Evolutionary conservation across 331 rosid species (phyloP), one percentile per base, ranked within the genome.

Genomic region (Acacia pycnantha): DNA sequence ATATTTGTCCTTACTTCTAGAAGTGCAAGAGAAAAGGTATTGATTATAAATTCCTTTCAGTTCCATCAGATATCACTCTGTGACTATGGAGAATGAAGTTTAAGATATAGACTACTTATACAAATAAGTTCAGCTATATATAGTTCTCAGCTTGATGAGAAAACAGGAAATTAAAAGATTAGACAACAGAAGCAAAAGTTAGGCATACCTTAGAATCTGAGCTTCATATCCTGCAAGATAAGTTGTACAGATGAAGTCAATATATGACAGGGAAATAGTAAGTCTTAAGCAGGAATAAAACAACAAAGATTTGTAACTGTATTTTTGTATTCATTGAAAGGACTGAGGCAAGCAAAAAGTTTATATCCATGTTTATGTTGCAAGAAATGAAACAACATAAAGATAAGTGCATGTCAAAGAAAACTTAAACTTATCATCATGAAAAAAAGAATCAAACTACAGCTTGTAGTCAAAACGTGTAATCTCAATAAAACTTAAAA

Each of bases 141-240:
- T 31, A 35, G 27, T 6, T 62, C 37, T 68, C 18, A 37, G 73
- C 73, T 68, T 37, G 73, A 68, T 37, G 48, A 16, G 41, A 19
- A 67, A 67, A 7, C 26, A 19, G 29, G 12, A 33, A 68, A 37
- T 26, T 24, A 3, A 35, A 35, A 35, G n/a, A 18, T 37, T 37
- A 35, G 46, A 19, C 40, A 10, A 19, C 27, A 35, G 27, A 67
- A 19, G 29, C 8, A 56, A 37, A 68, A 37, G 11, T 3, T 35
- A 40, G 29, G 22, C 35, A 41, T 43, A 12, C 74, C 74, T 69
- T 21, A 70, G 53, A 24, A 11, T 41, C 7, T 54, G 74, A 70
- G 74, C 74, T 41, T n/a, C 54, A 22, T 70, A 43, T 70, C 74
- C 74, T 43, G 54, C 74, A 70, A 70, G 74, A 37, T 2, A 19